phyloP scores from a whole-genome alignment of 148 eudicot genomes.

The Nepenthes mirabilis region DNA sequence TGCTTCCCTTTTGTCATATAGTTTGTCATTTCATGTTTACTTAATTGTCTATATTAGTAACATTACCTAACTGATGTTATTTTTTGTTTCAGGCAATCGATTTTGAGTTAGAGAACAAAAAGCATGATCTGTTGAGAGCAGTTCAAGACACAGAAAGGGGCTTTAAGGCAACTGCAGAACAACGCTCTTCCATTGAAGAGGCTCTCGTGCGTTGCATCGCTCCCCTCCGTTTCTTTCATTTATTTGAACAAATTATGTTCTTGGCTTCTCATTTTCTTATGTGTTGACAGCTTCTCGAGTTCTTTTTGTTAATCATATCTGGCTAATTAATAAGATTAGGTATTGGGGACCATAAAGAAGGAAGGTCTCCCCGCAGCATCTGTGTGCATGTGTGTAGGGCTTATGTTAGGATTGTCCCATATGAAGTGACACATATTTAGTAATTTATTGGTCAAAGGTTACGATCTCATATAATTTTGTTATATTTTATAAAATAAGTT shows the following conservation, averaged over 20 bases:
- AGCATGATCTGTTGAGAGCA: constrained; percentile 44
- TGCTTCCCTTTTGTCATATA: constrained; percentile 3
- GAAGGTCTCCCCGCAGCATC: too few species aligned
- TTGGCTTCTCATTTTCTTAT: neutral
- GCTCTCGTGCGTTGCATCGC: constrained; percentile 25
- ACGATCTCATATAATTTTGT: too few species aligned
- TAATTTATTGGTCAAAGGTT: too few species aligned
- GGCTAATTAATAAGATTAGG: too few species aligned
- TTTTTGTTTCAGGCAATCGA: constrained; percentile 15
- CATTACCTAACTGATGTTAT: constrained; percentile 16
- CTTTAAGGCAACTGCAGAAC: constrained; percentile 43
- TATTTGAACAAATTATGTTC: neutral
- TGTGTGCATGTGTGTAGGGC: too few species aligned
- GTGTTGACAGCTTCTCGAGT: neutral
- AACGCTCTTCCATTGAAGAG: constrained; percentile 73
- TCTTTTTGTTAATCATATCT: too few species aligned
- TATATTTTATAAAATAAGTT: too few species aligned
- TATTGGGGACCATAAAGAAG: too few species aligned
- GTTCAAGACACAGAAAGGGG: constrained; percentile 78
- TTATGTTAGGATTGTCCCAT: too few species aligned
- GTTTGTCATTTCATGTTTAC: constrained; percentile 1
- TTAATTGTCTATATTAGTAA: constrained; percentile 7
- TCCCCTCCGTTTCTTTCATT: constrained; percentile 1
- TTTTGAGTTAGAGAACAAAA: constrained; percentile 52
- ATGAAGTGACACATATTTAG: too few species aligned